Evolutionary conservation across 2,329 filamentous ascomycete species (phyloP).

Genomic region (Fusarium fracticaudum): DNA sequence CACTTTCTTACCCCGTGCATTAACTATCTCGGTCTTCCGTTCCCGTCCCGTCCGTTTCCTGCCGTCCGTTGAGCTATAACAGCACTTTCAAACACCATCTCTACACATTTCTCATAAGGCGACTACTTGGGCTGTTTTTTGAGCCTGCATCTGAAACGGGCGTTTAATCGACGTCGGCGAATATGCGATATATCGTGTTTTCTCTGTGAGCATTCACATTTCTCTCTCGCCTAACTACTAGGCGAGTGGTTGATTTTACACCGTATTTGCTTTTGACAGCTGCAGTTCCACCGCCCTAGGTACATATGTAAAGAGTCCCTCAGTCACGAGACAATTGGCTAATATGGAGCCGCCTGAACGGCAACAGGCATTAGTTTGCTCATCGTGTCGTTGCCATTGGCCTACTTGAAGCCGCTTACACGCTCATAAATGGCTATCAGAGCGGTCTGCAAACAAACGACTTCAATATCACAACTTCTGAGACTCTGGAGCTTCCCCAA

Average conservation of each 20-base stretch:
- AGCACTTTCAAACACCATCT: not conserved
- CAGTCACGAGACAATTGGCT: not conserved
- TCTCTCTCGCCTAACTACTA: not conserved
- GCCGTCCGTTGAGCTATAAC: not conserved
- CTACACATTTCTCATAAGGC: not conserved
- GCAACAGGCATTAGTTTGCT: not conserved
- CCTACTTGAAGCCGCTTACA: not conserved
- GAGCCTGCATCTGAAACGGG: not conserved
- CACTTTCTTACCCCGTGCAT: not conserved
- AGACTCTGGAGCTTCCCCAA: not conserved
- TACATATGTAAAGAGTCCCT: not conserved
- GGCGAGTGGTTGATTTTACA: not conserved
- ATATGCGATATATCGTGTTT: not conserved
- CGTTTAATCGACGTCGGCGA: not conserved
- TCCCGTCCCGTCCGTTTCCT: not conserved
- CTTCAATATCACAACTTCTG: not conserved
- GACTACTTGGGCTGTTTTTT: not conserved
- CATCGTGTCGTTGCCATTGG: not conserved
- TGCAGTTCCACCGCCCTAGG: not conserved
- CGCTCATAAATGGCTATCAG: not conserved
- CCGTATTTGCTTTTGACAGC: constrained; percentile 1
- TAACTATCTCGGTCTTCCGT: not conserved
- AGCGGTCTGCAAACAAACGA: constrained; percentile 5
- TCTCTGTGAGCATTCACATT: not conserved
- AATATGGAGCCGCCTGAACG: not conserved